Evolutionary conservation across 805 yeast species (phyloP), one percentile per base, ranked within the genome.

Genomic region (Tetrapisispora taiwanensis): DNA sequence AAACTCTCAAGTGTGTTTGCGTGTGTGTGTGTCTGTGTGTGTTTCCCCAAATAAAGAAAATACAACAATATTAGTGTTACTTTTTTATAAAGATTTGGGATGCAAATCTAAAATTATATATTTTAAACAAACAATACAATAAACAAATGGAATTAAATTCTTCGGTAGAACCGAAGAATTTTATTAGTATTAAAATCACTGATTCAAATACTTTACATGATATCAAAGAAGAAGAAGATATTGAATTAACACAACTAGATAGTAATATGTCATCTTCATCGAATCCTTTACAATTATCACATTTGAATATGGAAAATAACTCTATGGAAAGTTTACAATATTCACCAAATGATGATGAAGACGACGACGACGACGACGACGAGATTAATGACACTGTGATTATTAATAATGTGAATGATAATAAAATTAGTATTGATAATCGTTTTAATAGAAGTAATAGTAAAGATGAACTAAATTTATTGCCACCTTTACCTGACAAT

Each of bases 221-320:
- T 39, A 57, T 55, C 4, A 54, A 56, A 46, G 62, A 58, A 46
- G 60, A 56, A 35, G 59, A 54, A 12, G 56, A 52, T 40, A 34
- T 47, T 17, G 52, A 46, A 24, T 18, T 47, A 15, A 48, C 43
- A 19, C 40, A 47, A 31, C 28, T 46, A 32, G 30, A 39, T 13
- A 45, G 39, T 18, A 20, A 41, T 18, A 13, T 32, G 4, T 27
- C 34, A 7, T 20, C 36, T 12, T 24, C 13, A n/a, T 35, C 33
- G 9, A 39, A 19, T 14, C 30, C 4, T 9, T 4, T 17, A 6
- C 30, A 7, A 31, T 30, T 30, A 19, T 10, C 33, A 13, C 15
- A 20, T 8, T n/a, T 8, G 22, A 24, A 10, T 19, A 15, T 9
- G 2, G 33, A 12, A 18, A 40, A 33, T 14, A 14, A 12, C 2